phyloP scores from a whole-genome alignment of 1,284 basidiomycete genomes.

The Wolfiporia cocos region DNA sequence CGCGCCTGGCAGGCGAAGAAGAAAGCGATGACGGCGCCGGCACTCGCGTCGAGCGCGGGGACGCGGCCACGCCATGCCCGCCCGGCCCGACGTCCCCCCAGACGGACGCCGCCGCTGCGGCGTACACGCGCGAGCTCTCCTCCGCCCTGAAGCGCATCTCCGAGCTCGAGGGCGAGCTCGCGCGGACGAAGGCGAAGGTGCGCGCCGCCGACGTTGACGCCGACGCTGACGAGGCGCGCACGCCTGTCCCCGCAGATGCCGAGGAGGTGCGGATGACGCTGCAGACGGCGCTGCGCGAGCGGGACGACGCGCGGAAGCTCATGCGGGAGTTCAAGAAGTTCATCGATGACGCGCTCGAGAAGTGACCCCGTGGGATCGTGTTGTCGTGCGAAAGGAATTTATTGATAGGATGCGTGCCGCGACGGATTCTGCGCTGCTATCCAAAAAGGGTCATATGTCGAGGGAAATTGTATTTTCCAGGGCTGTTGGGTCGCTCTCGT shows the following conservation, averaged over 20 bases:
- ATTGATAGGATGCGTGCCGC: too few relatives aligned
- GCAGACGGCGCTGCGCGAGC: neutral
- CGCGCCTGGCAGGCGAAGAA: too few relatives aligned
- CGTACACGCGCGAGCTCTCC: neutral
- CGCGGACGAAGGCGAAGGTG: neutral
- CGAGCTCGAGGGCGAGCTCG: conserved; percentile 4
- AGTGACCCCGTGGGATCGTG: too few relatives aligned
- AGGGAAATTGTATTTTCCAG: too few relatives aligned
- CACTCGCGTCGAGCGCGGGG: neutral
- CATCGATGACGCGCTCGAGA: neutral
- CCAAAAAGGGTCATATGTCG: too few relatives aligned
- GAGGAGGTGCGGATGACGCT: neutral
- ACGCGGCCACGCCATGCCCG: neutral
- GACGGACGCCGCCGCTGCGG: neutral
- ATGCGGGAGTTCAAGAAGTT: neutral
- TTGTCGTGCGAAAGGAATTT: too few relatives aligned
- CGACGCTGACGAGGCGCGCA: neutral
- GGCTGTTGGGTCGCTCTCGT: too few relatives aligned
- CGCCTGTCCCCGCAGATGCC: neutral
- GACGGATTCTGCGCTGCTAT: too few relatives aligned
- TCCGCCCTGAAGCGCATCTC: conserved; percentile 4
- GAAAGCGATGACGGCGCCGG: too few relatives aligned
- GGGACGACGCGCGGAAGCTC: neutral
- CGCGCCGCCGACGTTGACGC: neutral
- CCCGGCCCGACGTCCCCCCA: neutral